Base-by-base conservation (phyloP, 2,329 filamentous ascomycete species). In the Talaromyces sp. region DNA sequence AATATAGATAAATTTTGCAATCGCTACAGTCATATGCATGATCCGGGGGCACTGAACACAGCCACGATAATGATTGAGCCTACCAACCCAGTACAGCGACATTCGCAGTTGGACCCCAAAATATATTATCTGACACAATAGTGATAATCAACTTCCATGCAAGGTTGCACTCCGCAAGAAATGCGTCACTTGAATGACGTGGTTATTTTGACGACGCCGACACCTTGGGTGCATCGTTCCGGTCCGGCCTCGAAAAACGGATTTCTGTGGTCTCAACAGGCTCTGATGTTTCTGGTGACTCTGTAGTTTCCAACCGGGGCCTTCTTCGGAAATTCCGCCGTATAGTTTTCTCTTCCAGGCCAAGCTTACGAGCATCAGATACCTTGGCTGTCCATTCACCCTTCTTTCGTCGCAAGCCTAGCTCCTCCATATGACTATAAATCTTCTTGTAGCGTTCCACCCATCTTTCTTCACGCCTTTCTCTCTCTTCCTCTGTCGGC, bases 401-500 rank as follows among this genome's bases (percentile, higher is more conserved):
- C 84, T 79, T 80, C n/a, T 84, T 84, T 67, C 84, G 82, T 28
- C 62, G 57, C 63, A 86, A 76, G 1, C 86, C 86, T 66, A 81
- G 67, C 66, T 81, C 77, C 28, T 73, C 69, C 72, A 80, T 73
- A 31, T 78, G 75, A 60, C 75, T 74, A 78, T 79, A 81, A 55
- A 82, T 81, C 11, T 73, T 71, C 63, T 77, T 75, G 58, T 80
- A 75, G 59, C 80, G 71, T 42, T 71, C 77, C 52, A 79, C 76
- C 80, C 80, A 82, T 64, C 79, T 70, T 60, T 74, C 68, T 44
- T 75, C 73, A 44, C 79, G 75, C 50, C 73, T 70, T 33, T 77
- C 73, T 60, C 73, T 67, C 63, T 80, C 75, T 14, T 72, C 69
- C 28, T 74, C 75, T 5, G 70, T 74, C 3, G 79, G 75, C 39